A percentile compares a stretch with the other conserved stretches of the same genome.
Evolutionary conservation across 306 rosid species (phyloP).

Genomic region (Cicer pinnatifidum): DNA sequence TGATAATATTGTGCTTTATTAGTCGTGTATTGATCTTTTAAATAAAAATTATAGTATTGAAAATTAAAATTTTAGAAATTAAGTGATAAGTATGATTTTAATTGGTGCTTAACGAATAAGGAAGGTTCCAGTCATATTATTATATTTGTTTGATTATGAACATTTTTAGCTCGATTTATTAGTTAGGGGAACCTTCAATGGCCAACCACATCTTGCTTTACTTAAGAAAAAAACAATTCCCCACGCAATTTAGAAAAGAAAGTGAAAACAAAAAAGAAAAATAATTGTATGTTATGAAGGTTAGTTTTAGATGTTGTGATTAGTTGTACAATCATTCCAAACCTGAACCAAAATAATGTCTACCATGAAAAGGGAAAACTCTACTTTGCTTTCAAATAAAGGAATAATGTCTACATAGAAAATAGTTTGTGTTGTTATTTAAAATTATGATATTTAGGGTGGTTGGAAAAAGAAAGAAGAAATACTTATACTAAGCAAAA

Average conservation of each 20-base stretch:
- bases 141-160: constrained; percentile 22
- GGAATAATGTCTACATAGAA: constrained; percentile 42
- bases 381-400: constrained; percentile 44
- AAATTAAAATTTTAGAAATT: background rate
- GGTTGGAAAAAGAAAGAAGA: background rate
- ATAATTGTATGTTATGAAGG: background rate
- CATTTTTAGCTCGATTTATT: background rate
- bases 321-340: constrained; percentile 29
- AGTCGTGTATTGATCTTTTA: too few relatives aligned
- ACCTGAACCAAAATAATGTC: constrained; percentile 19
- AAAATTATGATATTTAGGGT: constrained; percentile 31
- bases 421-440: constrained; percentile 36
- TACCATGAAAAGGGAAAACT: constrained; percentile 32
- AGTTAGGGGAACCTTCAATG: constrained; percentile 22
- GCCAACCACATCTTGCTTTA: constrained; percentile 36
- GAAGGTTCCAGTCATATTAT: constrained; percentile 28
- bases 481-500: background rate
- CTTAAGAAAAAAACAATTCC: background rate
- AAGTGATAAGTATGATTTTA: background rate
- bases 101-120: constrained; percentile 27
- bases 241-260: constrained; percentile 17
- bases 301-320: constrained; percentile 23
- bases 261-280: background rate
- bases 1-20: background rate
- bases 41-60: background rate